Conservation (phyloP, 495 filamentous ascomycete genomes). For the Bacidia gigantensis region DNA sequence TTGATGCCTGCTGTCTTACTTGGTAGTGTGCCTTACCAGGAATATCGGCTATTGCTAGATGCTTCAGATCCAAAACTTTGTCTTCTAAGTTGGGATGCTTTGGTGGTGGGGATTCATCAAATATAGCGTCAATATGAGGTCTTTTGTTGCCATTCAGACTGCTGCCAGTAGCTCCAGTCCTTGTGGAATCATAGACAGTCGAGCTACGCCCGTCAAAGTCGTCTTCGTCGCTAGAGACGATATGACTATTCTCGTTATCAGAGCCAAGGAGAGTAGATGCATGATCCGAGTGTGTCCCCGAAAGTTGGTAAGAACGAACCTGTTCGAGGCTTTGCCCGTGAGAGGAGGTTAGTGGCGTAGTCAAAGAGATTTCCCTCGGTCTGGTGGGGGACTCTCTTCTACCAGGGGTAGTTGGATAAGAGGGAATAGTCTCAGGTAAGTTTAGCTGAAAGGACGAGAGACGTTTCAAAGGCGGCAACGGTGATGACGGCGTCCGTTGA, state of each 20-base stretch:
- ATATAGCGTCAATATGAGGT: slow-evolving; percentile 69
- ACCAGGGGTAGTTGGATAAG: slow-evolving; percentile 22
- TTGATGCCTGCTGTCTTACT: not conserved
- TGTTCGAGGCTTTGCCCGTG: slow-evolving; percentile 6
- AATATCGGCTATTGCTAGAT: slow-evolving; percentile 28
- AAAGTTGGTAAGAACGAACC: slow-evolving; percentile 25
- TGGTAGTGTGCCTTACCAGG: not conserved
- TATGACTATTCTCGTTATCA: slow-evolving; percentile 62
- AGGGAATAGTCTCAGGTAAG: slow-evolving; percentile 27
- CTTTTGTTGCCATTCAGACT: slow-evolving; percentile 36
- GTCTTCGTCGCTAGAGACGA: slow-evolving; percentile 68
- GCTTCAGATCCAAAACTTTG: slow-evolving; percentile 44
- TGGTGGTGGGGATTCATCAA: slow-evolving; percentile 57
- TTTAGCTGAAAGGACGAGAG: slow-evolving; percentile 46
- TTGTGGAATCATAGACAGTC: slow-evolving; percentile 80
- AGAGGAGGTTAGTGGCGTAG: slow-evolving; percentile 8
- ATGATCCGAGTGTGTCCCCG: slow-evolving; percentile 48
- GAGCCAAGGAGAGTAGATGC: slow-evolving; percentile 74
- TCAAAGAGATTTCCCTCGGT: not conserved
- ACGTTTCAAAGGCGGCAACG: slow-evolving; percentile 40
- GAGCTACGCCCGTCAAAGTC: slow-evolving; percentile 64
- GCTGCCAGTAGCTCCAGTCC: slow-evolving; percentile 59
- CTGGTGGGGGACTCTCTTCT: slow-evolving; percentile 4
- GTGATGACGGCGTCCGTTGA: slow-evolving; percentile 30
- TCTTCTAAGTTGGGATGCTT: slow-evolving; percentile 32